Evolutionary conservation across 2,329 filamentous ascomycete species (phyloP).

Genomic region (Colletotrichum paranaense): DNA sequence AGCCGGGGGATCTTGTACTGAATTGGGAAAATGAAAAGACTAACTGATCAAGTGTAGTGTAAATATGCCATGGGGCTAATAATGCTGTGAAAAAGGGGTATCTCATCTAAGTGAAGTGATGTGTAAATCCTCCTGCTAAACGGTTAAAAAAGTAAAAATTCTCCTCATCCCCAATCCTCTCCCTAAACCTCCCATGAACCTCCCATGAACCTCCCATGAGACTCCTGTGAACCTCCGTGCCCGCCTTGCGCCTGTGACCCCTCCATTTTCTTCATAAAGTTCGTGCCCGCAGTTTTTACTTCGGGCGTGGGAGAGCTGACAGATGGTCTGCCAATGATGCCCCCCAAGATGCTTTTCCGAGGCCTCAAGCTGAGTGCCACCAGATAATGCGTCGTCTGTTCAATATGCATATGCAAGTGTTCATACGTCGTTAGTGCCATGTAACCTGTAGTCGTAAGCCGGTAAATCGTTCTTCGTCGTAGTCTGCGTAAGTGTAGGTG

Average conservation of each 20-base stretch:
- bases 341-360: neutral
- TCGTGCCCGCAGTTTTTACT: neutral
- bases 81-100: conserved; percentile 48
- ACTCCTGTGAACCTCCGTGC: too few species aligned
- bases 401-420: neutral
- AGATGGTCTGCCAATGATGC: neutral
- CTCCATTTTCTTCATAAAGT: neutral
- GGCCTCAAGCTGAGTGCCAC: neutral
- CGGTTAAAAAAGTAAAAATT: neutral
- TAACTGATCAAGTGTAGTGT: conserved; percentile 2
- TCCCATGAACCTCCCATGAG: too few species aligned
- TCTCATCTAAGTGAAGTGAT: conserved; percentile 51
- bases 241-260: neutral
- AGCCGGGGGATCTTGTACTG: neutral
- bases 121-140: conserved; percentile 27
- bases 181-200: neutral
- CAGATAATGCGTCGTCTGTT: neutral
- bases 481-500: neutral
- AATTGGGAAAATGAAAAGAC: conserved; percentile 6
- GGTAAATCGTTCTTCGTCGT: conserved; percentile 13
- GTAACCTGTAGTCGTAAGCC: conserved; percentile 19
- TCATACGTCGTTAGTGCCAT: conserved; percentile 15
- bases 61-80: conserved; percentile 17
- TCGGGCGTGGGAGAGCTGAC: neutral
- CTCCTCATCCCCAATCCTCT: neutral